Conservation (phyloP, 345 rosid genomes). For the Salix arbutifolia region DNA sequence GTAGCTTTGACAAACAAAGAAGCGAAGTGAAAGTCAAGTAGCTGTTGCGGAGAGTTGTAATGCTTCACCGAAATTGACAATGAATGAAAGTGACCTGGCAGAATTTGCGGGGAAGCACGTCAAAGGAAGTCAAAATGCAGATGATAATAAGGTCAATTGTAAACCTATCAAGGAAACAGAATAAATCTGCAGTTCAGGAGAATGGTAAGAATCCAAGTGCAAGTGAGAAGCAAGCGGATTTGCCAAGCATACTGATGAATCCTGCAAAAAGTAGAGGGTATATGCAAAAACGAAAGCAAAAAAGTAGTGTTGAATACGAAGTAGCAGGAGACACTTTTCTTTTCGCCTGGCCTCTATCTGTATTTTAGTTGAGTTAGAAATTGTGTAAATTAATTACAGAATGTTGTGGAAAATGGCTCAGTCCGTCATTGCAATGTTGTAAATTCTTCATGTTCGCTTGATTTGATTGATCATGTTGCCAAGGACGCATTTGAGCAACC, state of each 20-base stretch:
- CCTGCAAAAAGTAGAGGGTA: conserved; percentile 22
- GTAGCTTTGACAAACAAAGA: conserved; percentile 21
- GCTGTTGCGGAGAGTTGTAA: conserved; percentile 24
- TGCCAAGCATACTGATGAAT: conserved; percentile 1
- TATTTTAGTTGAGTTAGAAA: conserved; percentile 9
- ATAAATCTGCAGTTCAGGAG: conserved; percentile 23
- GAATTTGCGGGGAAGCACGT: conserved; percentile 6
- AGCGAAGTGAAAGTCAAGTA: conserved; percentile 20
- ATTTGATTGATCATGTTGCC: neutral
- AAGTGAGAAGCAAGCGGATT: neutral
- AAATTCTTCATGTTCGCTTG: neutral
- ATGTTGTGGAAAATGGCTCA: conserved; percentile 6
- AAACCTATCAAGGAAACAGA: conserved; percentile 12
- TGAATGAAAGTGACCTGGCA: conserved; percentile 18
- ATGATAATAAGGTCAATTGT: conserved; percentile 13
- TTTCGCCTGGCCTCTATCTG: neutral
- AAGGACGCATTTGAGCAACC: neutral
- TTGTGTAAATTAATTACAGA: conserved; percentile 20
- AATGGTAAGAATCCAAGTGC: conserved; percentile 1
- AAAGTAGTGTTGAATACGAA: conserved; percentile 16
- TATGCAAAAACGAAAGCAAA: conserved; percentile 19
- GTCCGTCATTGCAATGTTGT: neutral
- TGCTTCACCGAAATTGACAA: conserved; percentile 15
- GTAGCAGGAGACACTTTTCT: neutral
- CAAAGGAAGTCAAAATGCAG: conserved; percentile 25